A percentile compares a stretch with the other conserved stretches of the same genome.
phyloP scores from a whole-genome alignment of 116 monocot species.

The Iris pallida region DNA sequence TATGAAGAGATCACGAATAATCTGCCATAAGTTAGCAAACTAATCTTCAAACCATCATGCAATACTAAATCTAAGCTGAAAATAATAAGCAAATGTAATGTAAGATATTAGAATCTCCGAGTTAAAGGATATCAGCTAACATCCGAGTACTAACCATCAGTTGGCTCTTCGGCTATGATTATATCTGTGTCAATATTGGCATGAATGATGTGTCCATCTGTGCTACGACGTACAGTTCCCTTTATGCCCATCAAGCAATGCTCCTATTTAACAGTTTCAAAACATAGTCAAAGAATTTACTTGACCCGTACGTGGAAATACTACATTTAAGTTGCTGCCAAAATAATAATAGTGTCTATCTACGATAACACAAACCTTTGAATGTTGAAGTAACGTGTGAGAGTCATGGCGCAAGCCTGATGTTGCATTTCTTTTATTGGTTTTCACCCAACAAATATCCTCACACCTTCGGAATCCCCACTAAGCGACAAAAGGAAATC shows the following conservation, averaged over 20 bases:
- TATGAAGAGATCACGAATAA: no score
- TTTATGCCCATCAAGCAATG: constrained; percentile 99
- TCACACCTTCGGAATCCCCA: constrained; percentile 99
- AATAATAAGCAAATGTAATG: constrained; percentile 1
- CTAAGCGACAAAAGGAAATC: constrained; percentile 25
- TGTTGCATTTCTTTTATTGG: constrained; percentile 87
- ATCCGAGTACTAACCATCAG: constrained; percentile 59
- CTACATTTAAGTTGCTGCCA: neutral
- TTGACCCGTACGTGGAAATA: neutral
- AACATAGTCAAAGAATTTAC: neutral
- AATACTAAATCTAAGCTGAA: neutral
- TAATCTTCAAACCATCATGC: neutral
- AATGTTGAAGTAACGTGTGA: constrained; percentile 87
- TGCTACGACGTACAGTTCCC: constrained; percentile 98
- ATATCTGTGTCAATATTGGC: constrained; percentile 99
- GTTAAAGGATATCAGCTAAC: neutral
- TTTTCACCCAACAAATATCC: constrained; percentile 99
- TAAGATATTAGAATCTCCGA: neutral
- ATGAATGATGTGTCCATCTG: constrained; percentile 99
- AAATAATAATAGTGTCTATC: neutral
- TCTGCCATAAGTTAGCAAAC: neutral
- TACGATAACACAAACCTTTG: constrained; percentile 54
- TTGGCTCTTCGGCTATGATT: constrained; percentile 96
- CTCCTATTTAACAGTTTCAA: constrained; percentile 44
- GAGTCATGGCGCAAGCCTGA: constrained; percentile 93